phyloP scores from a whole-genome alignment of 2,329 filamentous ascomycete species.

The Chaetomium olivaceum region DNA sequence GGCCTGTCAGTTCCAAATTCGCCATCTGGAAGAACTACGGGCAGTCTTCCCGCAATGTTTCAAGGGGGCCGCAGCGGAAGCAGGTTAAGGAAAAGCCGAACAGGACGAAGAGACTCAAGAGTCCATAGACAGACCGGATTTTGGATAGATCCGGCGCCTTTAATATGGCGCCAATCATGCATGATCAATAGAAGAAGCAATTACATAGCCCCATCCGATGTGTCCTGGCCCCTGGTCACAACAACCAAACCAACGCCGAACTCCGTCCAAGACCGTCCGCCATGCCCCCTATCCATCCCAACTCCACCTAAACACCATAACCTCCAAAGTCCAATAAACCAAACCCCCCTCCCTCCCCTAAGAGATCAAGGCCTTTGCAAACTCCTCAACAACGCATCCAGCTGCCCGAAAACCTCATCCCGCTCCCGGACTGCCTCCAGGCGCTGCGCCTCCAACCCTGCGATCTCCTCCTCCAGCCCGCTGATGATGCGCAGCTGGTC shows the following conservation, averaged over 20 bases:
- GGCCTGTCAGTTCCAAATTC: constrained; percentile 74
- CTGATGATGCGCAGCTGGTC: constrained; percentile 70
- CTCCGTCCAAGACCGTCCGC: neutral
- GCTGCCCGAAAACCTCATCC: constrained; percentile 58
- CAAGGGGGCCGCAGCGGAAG: constrained; percentile 46
- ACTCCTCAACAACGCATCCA: constrained; percentile 61
- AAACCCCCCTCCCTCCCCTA: neutral
- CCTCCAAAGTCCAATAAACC: neutral
- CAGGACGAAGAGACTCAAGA: neutral
- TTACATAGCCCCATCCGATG: neutral
- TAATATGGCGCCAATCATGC: neutral
- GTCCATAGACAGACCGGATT: neutral
- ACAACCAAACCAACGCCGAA: neutral
- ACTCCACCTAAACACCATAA: neutral
- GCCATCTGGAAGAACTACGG: constrained; percentile 72
- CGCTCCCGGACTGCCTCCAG: constrained; percentile 65
- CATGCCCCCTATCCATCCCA: neutral
- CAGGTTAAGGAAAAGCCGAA: neutral
- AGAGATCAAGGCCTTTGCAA: constrained; percentile 29
- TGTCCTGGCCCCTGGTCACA: neutral
- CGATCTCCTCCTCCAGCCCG: constrained; percentile 65
- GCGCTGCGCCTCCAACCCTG: constrained; percentile 61
- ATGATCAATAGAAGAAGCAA: neutral
- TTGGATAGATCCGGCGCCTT: neutral
- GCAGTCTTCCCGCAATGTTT: constrained; percentile 82